Evolutionary conservation across 345 rosid species (phyloP).

Genomic region (Eucalyptus leucophloia): DNA sequence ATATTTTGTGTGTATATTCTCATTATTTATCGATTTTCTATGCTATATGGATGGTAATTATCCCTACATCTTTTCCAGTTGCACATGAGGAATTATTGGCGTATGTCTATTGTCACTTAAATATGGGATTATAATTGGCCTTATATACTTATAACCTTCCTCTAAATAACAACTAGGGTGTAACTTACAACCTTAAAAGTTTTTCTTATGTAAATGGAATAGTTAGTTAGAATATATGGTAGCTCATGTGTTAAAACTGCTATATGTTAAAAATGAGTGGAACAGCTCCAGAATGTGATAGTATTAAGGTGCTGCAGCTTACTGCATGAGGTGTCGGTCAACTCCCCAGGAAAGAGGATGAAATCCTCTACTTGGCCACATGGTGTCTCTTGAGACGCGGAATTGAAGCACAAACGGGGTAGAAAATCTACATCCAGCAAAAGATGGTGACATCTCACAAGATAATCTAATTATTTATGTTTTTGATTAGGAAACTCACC

Average conservation of each 20-base stretch:
- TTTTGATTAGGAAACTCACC: not conserved
- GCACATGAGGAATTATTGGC: not conserved
- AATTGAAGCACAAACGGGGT: not conserved
- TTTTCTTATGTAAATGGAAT: not conserved
- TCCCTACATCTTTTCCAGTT: not conserved
- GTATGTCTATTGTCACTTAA: accelerated
- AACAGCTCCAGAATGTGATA: not conserved
- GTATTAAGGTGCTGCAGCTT: not conserved
- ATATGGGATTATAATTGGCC: not conserved
- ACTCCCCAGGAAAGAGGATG: not conserved
- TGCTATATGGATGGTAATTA: not conserved
- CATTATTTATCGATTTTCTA: not conserved
- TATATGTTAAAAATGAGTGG: not conserved
- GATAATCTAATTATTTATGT: not conserved
- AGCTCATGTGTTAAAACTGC: not conserved
- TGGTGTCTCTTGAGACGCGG: not conserved
- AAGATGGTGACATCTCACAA: not conserved
- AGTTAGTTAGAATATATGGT: not conserved
- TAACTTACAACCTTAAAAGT: not conserved
- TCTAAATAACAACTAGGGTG: not conserved
- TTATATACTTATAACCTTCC: not conserved
- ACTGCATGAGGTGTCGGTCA: not conserved
- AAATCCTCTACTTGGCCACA: not conserved
- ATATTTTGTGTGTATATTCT: not conserved
- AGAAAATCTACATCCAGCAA: not conserved